A percentile compares a stretch with the other conserved stretches of the same genome.
These are phyloP conservation scores for Fragosphaeria purpurea DNA, from an alignment of 2,329 filamentous ascomycete species.

Conservation along the genomic window DNA sequence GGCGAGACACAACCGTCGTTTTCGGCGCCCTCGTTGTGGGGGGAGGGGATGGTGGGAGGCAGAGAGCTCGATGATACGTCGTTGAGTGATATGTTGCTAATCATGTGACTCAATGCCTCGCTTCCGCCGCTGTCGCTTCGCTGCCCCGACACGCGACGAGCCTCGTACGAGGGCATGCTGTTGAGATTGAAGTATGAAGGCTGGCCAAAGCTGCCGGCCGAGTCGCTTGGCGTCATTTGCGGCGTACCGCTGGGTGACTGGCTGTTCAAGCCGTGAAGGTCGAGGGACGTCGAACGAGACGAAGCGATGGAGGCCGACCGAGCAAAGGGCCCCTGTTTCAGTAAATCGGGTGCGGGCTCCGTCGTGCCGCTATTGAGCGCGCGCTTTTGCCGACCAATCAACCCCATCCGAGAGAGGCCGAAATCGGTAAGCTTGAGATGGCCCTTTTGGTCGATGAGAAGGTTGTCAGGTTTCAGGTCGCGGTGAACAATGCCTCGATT, in stretches of 20 bases:
- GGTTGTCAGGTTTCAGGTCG: constrained; percentile 92
- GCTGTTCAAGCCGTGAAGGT: constrained; percentile 53
- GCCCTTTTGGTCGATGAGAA: constrained; percentile 92
- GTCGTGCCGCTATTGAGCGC: constrained; percentile 66
- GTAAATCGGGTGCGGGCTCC: constrained; percentile 81
- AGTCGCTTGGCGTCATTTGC: constrained; percentile 70
- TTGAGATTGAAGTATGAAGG: constrained; percentile 84
- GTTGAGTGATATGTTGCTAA: constrained; percentile 66
- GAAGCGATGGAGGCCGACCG: constrained; percentile 77
- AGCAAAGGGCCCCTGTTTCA: constrained; percentile 86
- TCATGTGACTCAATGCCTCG: constrained; percentile 73
- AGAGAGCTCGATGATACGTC: constrained; percentile 40
- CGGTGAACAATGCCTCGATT: constrained; percentile 91
- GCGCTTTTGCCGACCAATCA: constrained; percentile 92
- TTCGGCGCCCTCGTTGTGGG: constrained; percentile 66
- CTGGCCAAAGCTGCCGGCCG: constrained; percentile 55
- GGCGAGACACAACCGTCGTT: constrained; percentile 61
- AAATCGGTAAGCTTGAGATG: constrained; percentile 97
- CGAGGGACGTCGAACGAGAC: constrained; percentile 87
- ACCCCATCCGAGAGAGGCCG: constrained; percentile 90
- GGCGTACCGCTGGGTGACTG: constrained; percentile 79
- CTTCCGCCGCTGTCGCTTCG: constrained; percentile 90
- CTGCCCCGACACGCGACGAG: constrained; percentile 63
- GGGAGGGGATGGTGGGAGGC: constrained; percentile 39
- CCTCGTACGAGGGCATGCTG: constrained; percentile 44